Percentiles rank a stretch among this genome's conserved stretches.
phyloP scores from a whole-genome alignment of 2,329 filamentous ascomycete species.

The Fusarium sp. region DNA sequence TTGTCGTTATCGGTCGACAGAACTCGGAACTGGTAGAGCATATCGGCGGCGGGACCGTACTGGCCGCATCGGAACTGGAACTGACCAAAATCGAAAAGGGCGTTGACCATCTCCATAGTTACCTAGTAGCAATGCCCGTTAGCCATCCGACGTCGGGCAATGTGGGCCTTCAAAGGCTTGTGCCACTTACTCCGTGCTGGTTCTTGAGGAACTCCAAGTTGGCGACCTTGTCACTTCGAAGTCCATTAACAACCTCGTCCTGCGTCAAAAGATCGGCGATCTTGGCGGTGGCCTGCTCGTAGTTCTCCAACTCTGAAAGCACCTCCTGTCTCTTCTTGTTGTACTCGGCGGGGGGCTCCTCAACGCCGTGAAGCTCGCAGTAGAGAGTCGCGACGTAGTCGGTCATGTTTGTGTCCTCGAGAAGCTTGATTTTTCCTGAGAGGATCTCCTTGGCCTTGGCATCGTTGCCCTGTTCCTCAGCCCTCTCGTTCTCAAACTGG shows the following conservation, averaged over 20 bases:
- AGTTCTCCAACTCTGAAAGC: constrained; percentile 80
- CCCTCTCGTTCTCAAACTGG: constrained; percentile 85
- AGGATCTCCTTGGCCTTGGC: constrained; percentile 73
- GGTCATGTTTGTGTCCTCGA: constrained; percentile 98
- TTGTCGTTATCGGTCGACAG: constrained; percentile 99
- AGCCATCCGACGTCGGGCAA: constrained; percentile 20
- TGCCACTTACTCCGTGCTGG: constrained; percentile 79
- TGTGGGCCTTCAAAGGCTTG: constrained; percentile 2
- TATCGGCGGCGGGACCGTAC: constrained; percentile 87
- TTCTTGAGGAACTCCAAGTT: constrained; percentile 99
- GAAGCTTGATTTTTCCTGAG: constrained; percentile 88
- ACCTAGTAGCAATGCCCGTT: constrained; percentile 60
- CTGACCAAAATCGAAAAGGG: constrained; percentile 93
- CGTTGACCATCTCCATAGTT: constrained; percentile 94
- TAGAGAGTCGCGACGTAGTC: constrained; percentile 95
- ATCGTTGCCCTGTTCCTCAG: constrained; percentile 75
- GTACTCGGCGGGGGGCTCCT: constrained; percentile 84
- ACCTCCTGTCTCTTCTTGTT: constrained; percentile 90
- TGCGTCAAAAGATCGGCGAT: constrained; percentile 87
- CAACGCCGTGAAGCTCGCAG: constrained; percentile 84
- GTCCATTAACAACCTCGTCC: constrained; percentile 87
- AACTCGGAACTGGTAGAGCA: constrained; percentile 97
- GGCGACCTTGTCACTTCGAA: constrained; percentile 96
- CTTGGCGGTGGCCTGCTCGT: constrained; percentile 87
- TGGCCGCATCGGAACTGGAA: constrained; percentile 98